phyloP scores from a whole-genome alignment of 2,329 filamentous ascomycete species.

The Fusarium illudens region DNA sequence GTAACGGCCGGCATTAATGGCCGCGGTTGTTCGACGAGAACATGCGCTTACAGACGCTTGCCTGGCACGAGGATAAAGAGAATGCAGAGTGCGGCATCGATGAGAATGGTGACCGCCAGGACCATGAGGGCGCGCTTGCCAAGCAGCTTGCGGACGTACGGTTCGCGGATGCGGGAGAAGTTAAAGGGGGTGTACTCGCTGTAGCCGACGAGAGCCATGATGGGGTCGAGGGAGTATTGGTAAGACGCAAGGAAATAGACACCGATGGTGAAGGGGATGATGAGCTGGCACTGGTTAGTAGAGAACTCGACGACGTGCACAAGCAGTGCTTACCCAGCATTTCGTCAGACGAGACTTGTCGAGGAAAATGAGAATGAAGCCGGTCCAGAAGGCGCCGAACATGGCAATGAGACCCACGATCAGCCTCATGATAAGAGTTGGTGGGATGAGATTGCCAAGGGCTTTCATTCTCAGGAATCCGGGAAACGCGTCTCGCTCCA shows the following conservation, averaged over 20 bases:
- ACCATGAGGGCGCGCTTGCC: slow-evolving; percentile 85
- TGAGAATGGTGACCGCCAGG: slow-evolving; percentile 74
- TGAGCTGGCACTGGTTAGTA: slow-evolving; percentile 55
- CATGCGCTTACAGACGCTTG: slow-evolving; percentile 69
- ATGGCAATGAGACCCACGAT: slow-evolving; percentile 83
- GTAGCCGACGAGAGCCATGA: slow-evolving; percentile 86
- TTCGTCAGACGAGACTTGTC: slow-evolving; percentile 76
- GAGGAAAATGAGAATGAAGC: slow-evolving; percentile 92
- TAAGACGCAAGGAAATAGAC: slow-evolving; percentile 90
- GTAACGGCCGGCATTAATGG: slow-evolving; percentile 39
- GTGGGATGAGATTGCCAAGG: slow-evolving; percentile 91
- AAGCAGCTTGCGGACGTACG: slow-evolving; percentile 87
- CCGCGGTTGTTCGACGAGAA: slow-evolving; percentile 8
- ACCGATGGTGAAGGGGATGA: slow-evolving; percentile 90
- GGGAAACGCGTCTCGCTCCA: slow-evolving; percentile 99
- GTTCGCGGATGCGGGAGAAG: slow-evolving; percentile 87
- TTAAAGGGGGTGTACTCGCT: slow-evolving; percentile 98
- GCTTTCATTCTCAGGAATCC: slow-evolving; percentile 96
- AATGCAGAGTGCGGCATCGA: slow-evolving; percentile 84
- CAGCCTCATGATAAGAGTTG: slow-evolving; percentile 85
- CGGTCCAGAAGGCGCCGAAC: slow-evolving; percentile 93
- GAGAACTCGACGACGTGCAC: neutral
- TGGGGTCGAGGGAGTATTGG: slow-evolving; percentile 93
- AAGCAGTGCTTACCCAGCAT: slow-evolving; percentile 76
- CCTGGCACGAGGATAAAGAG: slow-evolving; percentile 96